Percentiles rank a stretch among this genome's conserved stretches.
Conservation (phyloP, 2,329 filamentous ascomycete genomes). For the Periconia sp. region DNA sequence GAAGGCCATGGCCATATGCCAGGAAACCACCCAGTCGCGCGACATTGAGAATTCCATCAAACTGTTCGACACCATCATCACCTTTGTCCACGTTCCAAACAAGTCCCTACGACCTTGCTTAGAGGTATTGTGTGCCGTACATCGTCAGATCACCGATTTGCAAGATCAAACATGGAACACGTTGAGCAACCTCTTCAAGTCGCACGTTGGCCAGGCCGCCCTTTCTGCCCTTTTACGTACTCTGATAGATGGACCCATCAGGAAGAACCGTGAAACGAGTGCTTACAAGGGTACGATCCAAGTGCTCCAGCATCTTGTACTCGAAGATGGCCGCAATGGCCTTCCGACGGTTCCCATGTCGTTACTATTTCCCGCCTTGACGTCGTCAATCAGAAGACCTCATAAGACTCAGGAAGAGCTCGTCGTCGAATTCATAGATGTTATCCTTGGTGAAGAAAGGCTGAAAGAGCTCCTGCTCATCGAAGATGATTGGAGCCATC, state of each 20-base stretch:
- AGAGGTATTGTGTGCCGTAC: conserved; percentile 74
- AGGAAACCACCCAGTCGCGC: conserved; percentile 67
- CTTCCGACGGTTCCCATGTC: conserved; percentile 43
- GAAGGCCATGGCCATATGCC: conserved; percentile 69
- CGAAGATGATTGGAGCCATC: conserved; percentile 70
- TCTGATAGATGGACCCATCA: conserved; percentile 33
- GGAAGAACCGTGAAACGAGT: conserved; percentile 28
- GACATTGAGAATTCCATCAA: conserved; percentile 72
- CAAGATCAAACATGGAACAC: conserved; percentile 72
- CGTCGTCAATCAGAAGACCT: conserved; percentile 35
- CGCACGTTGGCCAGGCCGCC: conserved; percentile 74
- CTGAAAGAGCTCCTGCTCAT: conserved; percentile 65
- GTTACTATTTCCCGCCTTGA: conserved; percentile 41
- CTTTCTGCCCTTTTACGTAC: conserved; percentile 70
- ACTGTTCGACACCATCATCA: conserved; percentile 73
- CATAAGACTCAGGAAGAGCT: conserved; percentile 47
- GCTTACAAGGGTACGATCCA: conserved; percentile 38
- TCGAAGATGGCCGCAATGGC: conserved; percentile 39
- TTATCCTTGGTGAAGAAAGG: conserved; percentile 52
- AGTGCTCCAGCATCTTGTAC: conserved; percentile 36
- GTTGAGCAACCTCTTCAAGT: conserved; percentile 72
- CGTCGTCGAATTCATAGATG: conserved; percentile 58
- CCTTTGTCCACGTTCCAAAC: conserved; percentile 71
- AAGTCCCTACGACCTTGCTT: conserved; percentile 69
- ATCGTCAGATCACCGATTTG: conserved; percentile 67